Evolutionary conservation across 129 eudicot species (phyloP).

Genomic region (Logfia minima): DNA sequence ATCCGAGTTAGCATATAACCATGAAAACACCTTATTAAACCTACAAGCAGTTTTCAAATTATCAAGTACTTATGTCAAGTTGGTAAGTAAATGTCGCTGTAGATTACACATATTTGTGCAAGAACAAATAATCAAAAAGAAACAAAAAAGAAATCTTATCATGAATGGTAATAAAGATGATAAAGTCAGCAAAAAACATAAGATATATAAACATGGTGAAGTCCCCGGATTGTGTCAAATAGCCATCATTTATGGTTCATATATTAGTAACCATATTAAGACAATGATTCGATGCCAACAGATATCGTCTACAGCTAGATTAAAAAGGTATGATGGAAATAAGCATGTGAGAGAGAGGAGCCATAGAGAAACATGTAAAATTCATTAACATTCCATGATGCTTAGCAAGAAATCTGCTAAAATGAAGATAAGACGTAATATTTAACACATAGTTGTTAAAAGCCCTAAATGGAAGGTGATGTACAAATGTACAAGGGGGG

Average conservation of each 20-base stretch:
- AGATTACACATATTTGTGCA: not conserved
- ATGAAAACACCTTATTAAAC: not conserved
- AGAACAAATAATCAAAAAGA: not conserved
- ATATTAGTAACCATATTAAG: not conserved
- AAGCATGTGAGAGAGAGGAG: not conserved
- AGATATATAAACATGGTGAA: not conserved
- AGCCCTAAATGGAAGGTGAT: not conserved
- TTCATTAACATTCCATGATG: not conserved
- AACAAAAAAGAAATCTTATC: not conserved
- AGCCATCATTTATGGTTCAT: not conserved
- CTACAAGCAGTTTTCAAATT: slow-evolving; percentile 3
- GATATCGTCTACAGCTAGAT: not conserved
- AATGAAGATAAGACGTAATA: not conserved
- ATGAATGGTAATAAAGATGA: not conserved
- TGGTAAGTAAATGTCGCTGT: not conserved
- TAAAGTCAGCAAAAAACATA: not conserved
- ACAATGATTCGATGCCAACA: not conserved
- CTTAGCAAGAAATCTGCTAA: not conserved
- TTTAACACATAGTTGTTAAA: not conserved
- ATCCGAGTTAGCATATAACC: slow-evolving; percentile 4
- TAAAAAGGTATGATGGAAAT: not conserved
- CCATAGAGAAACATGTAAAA: not conserved
- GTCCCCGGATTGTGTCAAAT: not conserved
- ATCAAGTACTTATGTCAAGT: not conserved
- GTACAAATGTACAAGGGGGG: not conserved